Conservation (phyloP, 2,329 filamentous ascomycete species). For the Amphichorda felina region DNA sequence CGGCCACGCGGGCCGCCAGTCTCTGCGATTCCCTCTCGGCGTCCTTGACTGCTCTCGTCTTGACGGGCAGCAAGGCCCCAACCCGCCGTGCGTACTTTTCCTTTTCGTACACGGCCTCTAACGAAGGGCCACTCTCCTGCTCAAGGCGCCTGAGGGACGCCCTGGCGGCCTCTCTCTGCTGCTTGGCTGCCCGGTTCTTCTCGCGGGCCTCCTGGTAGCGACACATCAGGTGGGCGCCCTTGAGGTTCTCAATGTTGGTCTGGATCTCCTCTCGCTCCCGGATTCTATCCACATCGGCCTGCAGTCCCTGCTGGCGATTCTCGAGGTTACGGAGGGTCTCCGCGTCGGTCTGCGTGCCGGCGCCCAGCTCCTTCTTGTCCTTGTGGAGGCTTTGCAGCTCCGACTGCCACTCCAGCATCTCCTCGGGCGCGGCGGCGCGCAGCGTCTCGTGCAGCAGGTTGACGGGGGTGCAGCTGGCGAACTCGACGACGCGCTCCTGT, state of each 20-base stretch:
- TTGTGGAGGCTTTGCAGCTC: constrained; percentile 59
- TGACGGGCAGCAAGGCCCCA: constrained; percentile 38
- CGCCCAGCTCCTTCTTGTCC: constrained; percentile 51
- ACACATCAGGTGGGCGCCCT: constrained; percentile 53
- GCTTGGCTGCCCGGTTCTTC: constrained; percentile 38
- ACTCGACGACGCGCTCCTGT: constrained; percentile 91
- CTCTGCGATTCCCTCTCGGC: constrained; percentile 40
- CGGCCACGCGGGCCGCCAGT: constrained; percentile 24
- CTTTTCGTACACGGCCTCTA: constrained; percentile 59
- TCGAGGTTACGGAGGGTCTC: constrained; percentile 58
- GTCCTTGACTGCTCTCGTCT: constrained; percentile 38
- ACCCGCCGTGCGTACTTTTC: constrained; percentile 51
- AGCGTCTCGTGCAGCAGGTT: constrained; percentile 79
- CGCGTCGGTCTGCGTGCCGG: constrained; percentile 42
- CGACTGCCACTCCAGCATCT: constrained; percentile 72
- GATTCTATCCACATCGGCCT: constrained; percentile 73
- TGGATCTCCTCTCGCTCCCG: constrained; percentile 62
- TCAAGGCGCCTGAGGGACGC: constrained; percentile 48
- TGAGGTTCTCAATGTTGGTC: constrained; percentile 50
- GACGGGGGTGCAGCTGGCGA: constrained; percentile 71
- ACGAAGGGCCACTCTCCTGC: constrained; percentile 47
- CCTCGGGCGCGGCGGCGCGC: constrained; percentile 69
- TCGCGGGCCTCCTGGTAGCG: constrained; percentile 46
- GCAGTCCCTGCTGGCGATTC: constrained; percentile 59
- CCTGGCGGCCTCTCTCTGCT: constrained; percentile 39